These are phyloP conservation scores for Fusarium brachygibbosum DNA, from an alignment of 2,329 filamentous ascomycete genomes.

Conservation along the genomic window DNA sequence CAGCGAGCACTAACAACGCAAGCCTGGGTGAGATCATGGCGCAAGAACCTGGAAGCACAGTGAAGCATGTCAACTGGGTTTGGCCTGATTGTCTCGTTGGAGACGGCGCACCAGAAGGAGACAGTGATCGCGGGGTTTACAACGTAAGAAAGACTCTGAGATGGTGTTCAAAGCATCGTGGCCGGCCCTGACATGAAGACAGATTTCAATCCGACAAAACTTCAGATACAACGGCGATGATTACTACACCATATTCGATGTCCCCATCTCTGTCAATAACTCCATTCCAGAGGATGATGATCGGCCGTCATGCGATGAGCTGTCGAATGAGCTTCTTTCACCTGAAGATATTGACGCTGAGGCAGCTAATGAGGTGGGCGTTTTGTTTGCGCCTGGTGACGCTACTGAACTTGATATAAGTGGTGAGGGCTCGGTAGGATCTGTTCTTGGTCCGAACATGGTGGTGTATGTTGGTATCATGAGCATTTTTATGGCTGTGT, in stretches of 20 bases:
- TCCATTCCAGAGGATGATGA: constrained; percentile 62
- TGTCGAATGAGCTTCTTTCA: constrained; percentile 66
- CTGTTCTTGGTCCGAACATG: constrained; percentile 1
- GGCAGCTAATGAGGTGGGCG: constrained; percentile 59
- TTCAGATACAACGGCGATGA: constrained; percentile 74
- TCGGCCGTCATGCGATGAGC: constrained; percentile 63
- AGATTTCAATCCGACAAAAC: constrained; percentile 79
- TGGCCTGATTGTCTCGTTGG: constrained; percentile 79
- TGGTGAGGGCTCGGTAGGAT: constrained; percentile 21
- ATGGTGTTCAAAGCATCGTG: not conserved
- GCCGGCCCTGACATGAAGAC: constrained; percentile 3
- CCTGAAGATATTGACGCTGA: constrained; percentile 60
- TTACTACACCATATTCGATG: constrained; percentile 78
- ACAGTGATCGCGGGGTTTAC: constrained; percentile 69
- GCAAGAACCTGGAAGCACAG: constrained; percentile 75
- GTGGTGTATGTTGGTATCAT: constrained; percentile 13
- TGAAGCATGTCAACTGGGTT: constrained; percentile 80
- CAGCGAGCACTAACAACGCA: constrained; percentile 63
- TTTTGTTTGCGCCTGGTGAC: constrained; percentile 67
- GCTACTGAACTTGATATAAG: constrained; percentile 59
- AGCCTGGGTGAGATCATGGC: constrained; percentile 69
- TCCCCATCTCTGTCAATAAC: constrained; percentile 78
- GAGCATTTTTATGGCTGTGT: constrained; percentile 10
- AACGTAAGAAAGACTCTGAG: constrained; percentile 63
- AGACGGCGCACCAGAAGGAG: constrained; percentile 62